phyloP scores from a whole-genome alignment of 306 rosid species.

The Herpetospermum pedunculosum region DNA sequence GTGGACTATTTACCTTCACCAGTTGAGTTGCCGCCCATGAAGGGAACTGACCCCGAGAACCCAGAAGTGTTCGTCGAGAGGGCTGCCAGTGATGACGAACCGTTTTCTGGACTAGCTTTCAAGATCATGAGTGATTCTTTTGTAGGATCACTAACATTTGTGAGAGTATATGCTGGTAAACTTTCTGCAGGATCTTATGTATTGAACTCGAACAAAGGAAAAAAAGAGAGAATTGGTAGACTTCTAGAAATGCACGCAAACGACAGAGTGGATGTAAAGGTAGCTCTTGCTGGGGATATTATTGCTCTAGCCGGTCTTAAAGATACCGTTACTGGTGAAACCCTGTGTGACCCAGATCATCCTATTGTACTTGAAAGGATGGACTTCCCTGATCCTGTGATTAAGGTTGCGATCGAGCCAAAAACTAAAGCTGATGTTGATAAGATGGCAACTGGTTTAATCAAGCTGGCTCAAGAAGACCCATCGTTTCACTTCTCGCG shows the following conservation, averaged over 20 bases:
- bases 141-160: constrained; percentile 92
- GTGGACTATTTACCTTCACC: constrained; percentile 95
- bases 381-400: constrained; percentile 99
- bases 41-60: constrained; percentile 84
- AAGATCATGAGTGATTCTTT: constrained; percentile 97
- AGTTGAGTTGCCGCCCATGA: constrained; percentile 78
- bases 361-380: constrained; percentile 82
- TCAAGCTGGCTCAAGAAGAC: constrained; percentile 96
- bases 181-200: constrained; percentile 74
- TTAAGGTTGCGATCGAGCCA: constrained; percentile 98
- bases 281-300: constrained; percentile 78
- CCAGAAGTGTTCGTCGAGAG: constrained; percentile 64
- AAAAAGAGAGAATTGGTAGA: constrained; percentile 88
- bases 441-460: constrained; percentile 80
- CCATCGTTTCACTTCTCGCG: constrained; percentile 97
- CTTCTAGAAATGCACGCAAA: constrained; percentile 97
- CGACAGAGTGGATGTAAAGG: constrained; percentile 94
- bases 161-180: constrained; percentile 82
- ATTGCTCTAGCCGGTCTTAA: constrained; percentile 90
- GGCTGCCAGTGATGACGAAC: constrained; percentile 63
- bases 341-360: constrained; percentile 62
- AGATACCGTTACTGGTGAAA: constrained; percentile 91
- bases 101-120: constrained; percentile 91
- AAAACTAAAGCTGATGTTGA: constrained; percentile 96
- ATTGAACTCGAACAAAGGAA: constrained; percentile 84